Evolutionary conservation across 345 rosid species (phyloP).

Genomic region (Arabidopsis suecica): DNA sequence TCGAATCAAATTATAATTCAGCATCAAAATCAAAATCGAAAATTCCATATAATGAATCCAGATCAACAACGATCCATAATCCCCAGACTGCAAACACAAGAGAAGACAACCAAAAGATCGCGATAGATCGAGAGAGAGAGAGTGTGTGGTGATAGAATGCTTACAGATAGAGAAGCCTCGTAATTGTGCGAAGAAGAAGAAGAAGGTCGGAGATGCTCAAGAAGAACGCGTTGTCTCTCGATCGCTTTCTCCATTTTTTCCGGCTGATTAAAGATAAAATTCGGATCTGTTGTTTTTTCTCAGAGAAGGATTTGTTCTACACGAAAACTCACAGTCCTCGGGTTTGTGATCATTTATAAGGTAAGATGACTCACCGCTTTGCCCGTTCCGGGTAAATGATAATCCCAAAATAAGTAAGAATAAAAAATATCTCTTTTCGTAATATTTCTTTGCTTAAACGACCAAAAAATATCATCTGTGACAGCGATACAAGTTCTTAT

Average conservation of each 20-base stretch:
- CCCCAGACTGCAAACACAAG: neutral
- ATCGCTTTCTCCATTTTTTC: slow-evolving; percentile 80
- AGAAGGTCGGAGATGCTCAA: slow-evolving; percentile 85
- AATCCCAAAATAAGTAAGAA: slow-evolving; percentile 1
- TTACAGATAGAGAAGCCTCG: slow-evolving; percentile 73
- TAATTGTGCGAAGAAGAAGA: slow-evolving; percentile 50
- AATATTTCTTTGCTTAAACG: slow-evolving; percentile 3
- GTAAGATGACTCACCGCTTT: slow-evolving; percentile 32
- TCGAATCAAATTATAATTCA: slow-evolving; percentile 6
- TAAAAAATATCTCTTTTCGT: neutral
- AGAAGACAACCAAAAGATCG: slow-evolving; percentile 6
- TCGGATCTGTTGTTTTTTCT: slow-evolving; percentile 16
- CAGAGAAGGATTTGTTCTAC: slow-evolving; percentile 28
- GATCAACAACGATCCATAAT: slow-evolving; percentile 27
- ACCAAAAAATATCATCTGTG: neutral
- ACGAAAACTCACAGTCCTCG: slow-evolving; percentile 19
- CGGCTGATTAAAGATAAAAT: neutral
- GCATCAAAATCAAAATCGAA: neutral
- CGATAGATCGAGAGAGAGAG: neutral
- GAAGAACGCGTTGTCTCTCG: slow-evolving; percentile 83
- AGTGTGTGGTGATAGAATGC: slow-evolving; percentile 19
- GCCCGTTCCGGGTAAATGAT: slow-evolving; percentile 1
- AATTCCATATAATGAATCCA: neutral
- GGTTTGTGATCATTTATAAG: slow-evolving; percentile 27
- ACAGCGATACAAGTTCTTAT: neutral